Percentiles rank a stretch among this genome's conserved stretches.
These are phyloP conservation scores for Citrus glauca DNA, from an alignment of 345 rosid genomes.

Conservation along the genomic window DNA sequence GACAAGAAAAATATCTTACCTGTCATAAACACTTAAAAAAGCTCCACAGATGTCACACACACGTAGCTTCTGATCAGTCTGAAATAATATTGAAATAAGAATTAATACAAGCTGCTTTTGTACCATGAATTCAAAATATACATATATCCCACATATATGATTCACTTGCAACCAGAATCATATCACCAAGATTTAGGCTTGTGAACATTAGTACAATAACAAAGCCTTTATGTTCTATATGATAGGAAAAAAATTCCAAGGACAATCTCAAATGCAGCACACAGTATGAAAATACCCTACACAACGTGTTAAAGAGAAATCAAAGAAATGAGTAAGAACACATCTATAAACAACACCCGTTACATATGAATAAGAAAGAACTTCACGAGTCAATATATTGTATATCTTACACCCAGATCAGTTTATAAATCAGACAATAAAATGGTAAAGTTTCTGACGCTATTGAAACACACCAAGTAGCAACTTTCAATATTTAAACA, in stretches of 20 bases:
- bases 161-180: neutral
- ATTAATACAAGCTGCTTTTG: neutral
- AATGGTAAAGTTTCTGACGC: neutral
- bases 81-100: constrained; percentile 19
- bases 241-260: neutral
- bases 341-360: neutral
- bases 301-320: neutral
- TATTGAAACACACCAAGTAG: neutral
- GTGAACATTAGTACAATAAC: neutral
- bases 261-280: neutral
- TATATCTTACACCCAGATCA: neutral
- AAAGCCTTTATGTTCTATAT: neutral
- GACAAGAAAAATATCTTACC: constrained; percentile 44
- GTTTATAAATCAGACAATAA: neutral
- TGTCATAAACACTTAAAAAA: constrained; percentile 92
- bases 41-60: constrained; percentile 99
- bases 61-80: constrained; percentile 99
- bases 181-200: neutral
- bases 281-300: neutral
- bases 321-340: neutral
- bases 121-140: too few relatives aligned
- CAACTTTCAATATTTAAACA: neutral
- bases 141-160: neutral
- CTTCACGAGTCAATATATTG: neutral
- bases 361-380: neutral